These are phyloP conservation scores for Coffea humblotiana DNA, from an alignment of 305 asterid species.

Conservation along the genomic window DNA sequence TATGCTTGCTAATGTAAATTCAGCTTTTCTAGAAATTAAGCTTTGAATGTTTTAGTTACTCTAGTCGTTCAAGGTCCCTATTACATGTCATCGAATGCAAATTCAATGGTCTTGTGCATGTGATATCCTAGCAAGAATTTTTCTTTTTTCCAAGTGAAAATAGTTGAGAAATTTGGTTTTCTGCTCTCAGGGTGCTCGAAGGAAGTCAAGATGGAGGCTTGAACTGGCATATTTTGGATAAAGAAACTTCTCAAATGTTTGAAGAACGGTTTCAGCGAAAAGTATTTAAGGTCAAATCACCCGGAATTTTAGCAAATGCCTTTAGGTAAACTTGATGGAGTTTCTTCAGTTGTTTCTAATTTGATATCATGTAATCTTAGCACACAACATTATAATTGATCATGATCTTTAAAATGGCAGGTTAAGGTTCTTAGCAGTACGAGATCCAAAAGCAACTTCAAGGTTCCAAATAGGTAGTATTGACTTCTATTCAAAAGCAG, in stretches of 20 bases:
- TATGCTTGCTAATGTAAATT: too few species aligned
- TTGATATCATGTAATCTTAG: neutral
- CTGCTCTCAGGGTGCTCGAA: conserved; percentile 73
- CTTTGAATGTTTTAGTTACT: too few species aligned
- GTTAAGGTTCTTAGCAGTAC: conserved; percentile 65
- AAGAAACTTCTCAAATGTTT: conserved; percentile 66
- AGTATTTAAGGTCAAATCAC: conserved; percentile 48
- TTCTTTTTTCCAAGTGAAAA: neutral
- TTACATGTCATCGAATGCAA: neutral
- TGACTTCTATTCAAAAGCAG: conserved; percentile 56
- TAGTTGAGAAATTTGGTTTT: conserved; percentile 16
- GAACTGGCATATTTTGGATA: conserved; percentile 69
- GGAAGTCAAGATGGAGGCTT: conserved; percentile 86
- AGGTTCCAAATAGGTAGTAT: conserved; percentile 93
- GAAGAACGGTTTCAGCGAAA: conserved; percentile 72
- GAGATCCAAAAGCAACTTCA: conserved; percentile 62
- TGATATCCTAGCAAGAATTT: neutral
- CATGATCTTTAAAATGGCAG: conserved; percentile 37
- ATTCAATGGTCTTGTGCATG: neutral
- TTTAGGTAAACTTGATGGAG: conserved; percentile 58
- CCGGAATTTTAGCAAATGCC: conserved; percentile 63
- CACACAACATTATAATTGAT: conserved; percentile 1
- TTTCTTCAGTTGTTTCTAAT: neutral
- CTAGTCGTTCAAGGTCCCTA: neutral
- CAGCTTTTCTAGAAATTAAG: too few species aligned